A percentile compares a stretch with the other conserved stretches of the same genome.
phyloP scores from a whole-genome alignment of 139 green algal species.

The Protoeuglena noctilucae region DNA sequence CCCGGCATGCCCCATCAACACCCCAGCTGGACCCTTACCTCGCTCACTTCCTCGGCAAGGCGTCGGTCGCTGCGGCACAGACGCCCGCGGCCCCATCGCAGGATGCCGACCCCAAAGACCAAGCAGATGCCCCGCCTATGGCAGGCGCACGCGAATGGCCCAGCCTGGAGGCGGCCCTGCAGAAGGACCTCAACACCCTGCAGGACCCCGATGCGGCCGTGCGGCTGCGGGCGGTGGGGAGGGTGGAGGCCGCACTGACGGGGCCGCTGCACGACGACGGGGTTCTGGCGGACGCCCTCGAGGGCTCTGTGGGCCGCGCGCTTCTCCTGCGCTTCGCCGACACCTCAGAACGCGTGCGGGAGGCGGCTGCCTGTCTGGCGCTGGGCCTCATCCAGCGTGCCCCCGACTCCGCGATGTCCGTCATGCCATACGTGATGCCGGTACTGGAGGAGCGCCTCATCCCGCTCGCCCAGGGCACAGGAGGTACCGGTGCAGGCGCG shows the following conservation, averaged over 20 bases:
- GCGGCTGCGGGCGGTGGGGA: neutral
- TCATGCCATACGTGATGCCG: slow-evolving; percentile 4
- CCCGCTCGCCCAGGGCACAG: no score
- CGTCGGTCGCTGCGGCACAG: no score
- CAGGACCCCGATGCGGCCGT: neutral
- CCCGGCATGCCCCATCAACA: no score
- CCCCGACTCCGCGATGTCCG: neutral
- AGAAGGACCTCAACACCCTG: neutral
- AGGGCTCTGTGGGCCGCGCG: neutral
- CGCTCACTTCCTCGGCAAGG: no score
- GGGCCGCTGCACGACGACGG: neutral
- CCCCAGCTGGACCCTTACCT: no score
- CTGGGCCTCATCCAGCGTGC: neutral
- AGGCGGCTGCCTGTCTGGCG: neutral
- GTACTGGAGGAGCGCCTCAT: slow-evolving; percentile 3
- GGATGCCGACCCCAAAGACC: neutral
- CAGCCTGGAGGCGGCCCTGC: neutral
- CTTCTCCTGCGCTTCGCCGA: slow-evolving; percentile 4
- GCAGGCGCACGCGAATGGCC: neutral
- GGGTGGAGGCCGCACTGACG: neutral
- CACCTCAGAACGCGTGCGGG: neutral
- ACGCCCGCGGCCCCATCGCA: no score
- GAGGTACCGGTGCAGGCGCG: neutral
- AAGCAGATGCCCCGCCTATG: neutral
- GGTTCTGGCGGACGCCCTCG: slow-evolving; percentile 4